These are phyloP conservation scores for Sporothrix luriei DNA, from an alignment of 2,329 filamentous ascomycete genomes.

Conservation along the genomic window DNA sequence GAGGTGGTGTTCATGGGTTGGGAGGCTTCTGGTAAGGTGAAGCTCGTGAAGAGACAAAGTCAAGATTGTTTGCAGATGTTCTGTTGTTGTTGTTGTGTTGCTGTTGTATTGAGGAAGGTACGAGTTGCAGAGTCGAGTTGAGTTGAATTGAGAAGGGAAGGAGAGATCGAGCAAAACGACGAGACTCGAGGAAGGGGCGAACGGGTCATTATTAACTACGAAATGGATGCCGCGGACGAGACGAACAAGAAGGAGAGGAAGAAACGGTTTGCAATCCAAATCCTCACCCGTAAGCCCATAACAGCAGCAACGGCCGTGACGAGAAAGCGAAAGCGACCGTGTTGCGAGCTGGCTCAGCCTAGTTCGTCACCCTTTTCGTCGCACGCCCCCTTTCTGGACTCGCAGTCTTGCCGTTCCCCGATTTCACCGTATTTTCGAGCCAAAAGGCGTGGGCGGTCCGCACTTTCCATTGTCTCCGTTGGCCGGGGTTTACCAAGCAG, in stretches of 20 bases:
- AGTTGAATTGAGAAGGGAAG: conserved; percentile 18
- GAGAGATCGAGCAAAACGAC: conserved; percentile 4
- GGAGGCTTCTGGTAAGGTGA: not conserved
- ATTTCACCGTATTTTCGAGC: conserved; percentile 34
- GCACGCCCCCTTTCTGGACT: conserved; percentile 14
- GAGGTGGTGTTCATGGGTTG: conserved; percentile 8
- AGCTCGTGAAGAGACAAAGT: conserved; percentile 12
- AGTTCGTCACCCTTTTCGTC: conserved; percentile 25
- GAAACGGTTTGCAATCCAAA: conserved; percentile 2
- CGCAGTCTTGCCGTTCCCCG: conserved; percentile 29
- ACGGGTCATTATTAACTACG: conserved; percentile 28
- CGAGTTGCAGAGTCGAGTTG: conserved; percentile 8
- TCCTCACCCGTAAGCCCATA: conserved; percentile 19
- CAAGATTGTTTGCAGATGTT: not conserved
- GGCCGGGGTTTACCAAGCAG: conserved; percentile 33
- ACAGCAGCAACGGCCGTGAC: conserved; percentile 16
- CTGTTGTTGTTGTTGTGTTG: not conserved
- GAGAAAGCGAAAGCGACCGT: conserved; percentile 22
- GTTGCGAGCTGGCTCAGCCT: conserved; percentile 4
- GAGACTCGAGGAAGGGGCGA: conserved; percentile 17
- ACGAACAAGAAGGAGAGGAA: not conserved
- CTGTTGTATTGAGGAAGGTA: conserved; percentile 1
- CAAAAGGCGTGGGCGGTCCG: conserved; percentile 12
- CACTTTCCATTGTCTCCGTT: conserved; percentile 28
- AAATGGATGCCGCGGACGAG: conserved; percentile 8